Conservation (phyloP, 495 filamentous ascomycete genomes). For the Neurospora sp. region DNA sequence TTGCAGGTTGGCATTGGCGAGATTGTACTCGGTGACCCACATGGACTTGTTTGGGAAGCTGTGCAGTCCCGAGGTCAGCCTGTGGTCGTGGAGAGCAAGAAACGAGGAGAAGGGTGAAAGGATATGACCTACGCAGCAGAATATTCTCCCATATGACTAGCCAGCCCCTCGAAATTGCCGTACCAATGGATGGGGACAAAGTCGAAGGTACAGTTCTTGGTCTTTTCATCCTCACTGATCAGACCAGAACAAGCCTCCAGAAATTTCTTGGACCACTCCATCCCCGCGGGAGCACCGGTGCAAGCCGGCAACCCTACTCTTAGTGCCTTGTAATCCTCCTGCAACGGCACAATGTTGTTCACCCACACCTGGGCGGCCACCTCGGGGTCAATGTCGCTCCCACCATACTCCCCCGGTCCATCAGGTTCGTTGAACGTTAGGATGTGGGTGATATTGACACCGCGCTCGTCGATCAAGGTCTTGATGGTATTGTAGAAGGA, state of each 20-base stretch:
- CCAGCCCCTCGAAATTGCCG: constrained; percentile 62
- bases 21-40: constrained; percentile 68
- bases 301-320: constrained; percentile 51
- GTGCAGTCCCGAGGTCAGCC: neutral
- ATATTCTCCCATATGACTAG: constrained; percentile 57
- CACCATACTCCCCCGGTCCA: constrained; percentile 39
- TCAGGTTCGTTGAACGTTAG: constrained; percentile 74
- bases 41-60: constrained; percentile 50
- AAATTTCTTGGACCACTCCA: constrained; percentile 55
- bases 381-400: constrained; percentile 44
- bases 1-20: constrained; percentile 36
- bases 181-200: constrained; percentile 75
- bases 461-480: constrained; percentile 34
- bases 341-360: constrained; percentile 54
- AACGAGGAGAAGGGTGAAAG: neutral
- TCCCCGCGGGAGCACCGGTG: constrained; percentile 44
- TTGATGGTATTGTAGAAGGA: constrained; percentile 46
- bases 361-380: constrained; percentile 57
- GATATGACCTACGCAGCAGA: constrained; percentile 31
- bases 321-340: constrained; percentile 34
- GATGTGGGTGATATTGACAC: constrained; percentile 53
- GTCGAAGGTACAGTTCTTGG: constrained; percentile 51
- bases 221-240: constrained; percentile 22
- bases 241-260: constrained; percentile 41
- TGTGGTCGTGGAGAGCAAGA: neutral